These are phyloP conservation scores for Berkeleyomyces basicola DNA, from an alignment of 2,329 filamentous ascomycete genomes.

Conservation along the genomic window DNA sequence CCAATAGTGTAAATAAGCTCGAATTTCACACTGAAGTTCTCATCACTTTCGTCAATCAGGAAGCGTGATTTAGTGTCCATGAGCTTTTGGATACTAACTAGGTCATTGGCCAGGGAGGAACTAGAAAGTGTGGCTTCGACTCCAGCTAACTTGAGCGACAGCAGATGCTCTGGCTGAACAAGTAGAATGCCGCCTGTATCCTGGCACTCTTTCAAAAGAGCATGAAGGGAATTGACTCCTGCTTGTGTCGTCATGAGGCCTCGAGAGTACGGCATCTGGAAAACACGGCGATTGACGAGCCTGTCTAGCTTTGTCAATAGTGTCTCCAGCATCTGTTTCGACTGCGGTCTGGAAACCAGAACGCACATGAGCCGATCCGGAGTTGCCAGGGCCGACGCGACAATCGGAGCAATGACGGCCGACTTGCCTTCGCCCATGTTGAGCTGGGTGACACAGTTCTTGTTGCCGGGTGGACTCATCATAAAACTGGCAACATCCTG, in stretches of 20 bases:
- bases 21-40: constrained; percentile 43
- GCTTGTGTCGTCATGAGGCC: constrained; percentile 17
- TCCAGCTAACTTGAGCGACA: constrained; percentile 47
- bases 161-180: constrained; percentile 44
- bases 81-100: constrained; percentile 28
- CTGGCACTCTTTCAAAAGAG: constrained; percentile 30
- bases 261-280: constrained; percentile 42
- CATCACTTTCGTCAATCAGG: constrained; percentile 49
- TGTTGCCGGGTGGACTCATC: constrained; percentile 23
- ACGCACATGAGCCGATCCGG: constrained; percentile 35
- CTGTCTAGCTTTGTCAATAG: constrained; percentile 38
- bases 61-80: constrained; percentile 32
- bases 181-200: constrained; percentile 37
- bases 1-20: constrained; percentile 50
- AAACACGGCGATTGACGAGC: constrained; percentile 36
- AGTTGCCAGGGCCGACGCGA: constrained; percentile 37
- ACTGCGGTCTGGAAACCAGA: constrained; percentile 43
- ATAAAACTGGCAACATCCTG: constrained; percentile 40
- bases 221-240: constrained; percentile 21
- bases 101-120: background rate
- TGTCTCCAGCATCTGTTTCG: constrained; percentile 42
- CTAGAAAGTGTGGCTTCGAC: constrained; percentile 25
- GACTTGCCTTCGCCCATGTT: constrained; percentile 61
- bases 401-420: constrained; percentile 51
- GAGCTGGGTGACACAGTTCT: constrained; percentile 44